Percentiles rank a stretch among this genome's conserved stretches.
These are phyloP conservation scores for Komagataella ulmi DNA, from an alignment of 805 yeast genomes.

Conservation along the genomic window DNA sequence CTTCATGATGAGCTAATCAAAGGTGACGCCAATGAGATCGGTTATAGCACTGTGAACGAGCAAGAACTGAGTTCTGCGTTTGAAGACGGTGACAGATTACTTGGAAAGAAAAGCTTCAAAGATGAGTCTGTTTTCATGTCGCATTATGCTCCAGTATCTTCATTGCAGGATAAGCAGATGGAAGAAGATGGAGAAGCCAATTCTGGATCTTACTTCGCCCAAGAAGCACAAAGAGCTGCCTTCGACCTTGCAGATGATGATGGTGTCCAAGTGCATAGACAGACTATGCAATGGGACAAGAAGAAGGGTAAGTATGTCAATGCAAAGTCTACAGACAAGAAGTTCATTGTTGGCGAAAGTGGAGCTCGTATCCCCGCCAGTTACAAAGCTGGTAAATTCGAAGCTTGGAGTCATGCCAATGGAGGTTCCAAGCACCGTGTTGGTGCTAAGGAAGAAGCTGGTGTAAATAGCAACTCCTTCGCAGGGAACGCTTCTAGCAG, in stretches of 20 bases:
- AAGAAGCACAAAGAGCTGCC: slow-evolving; percentile 74
- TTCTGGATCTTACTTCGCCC: slow-evolving; percentile 46
- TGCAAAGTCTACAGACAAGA: slow-evolving; percentile 66
- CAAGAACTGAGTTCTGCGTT: slow-evolving; percentile 33
- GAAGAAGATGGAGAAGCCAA: slow-evolving; percentile 18
- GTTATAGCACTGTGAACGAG: slow-evolving; percentile 25
- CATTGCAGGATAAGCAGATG: slow-evolving; percentile 72
- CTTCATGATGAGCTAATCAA: slow-evolving; percentile 63
- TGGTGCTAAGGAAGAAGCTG: slow-evolving; percentile 37
- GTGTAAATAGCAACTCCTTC: slow-evolving; percentile 17
- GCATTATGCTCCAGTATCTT: slow-evolving; percentile 76
- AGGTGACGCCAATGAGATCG: slow-evolving; percentile 27
- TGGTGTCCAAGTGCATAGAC: slow-evolving; percentile 53
- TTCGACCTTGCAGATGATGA: slow-evolving; percentile 71
- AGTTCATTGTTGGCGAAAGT: slow-evolving; percentile 86
- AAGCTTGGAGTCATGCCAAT: slow-evolving; percentile 77
- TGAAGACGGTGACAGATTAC: slow-evolving; percentile 35
- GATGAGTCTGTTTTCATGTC: slow-evolving; percentile 76
- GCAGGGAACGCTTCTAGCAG: slow-evolving; percentile 12
- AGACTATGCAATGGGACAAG: slow-evolving; percentile 80
- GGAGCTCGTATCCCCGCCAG: slow-evolving; percentile 91
- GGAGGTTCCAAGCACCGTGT: slow-evolving; percentile 34
- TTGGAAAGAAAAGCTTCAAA: slow-evolving; percentile 39
- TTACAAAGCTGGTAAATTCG: slow-evolving; percentile 81
- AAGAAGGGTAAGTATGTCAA: slow-evolving; percentile 84